These are phyloP conservation scores for Bifiguratus adelaidae DNA, from an alignment of 192 early-diverging fungal genomes.

Conservation along the genomic window DNA sequence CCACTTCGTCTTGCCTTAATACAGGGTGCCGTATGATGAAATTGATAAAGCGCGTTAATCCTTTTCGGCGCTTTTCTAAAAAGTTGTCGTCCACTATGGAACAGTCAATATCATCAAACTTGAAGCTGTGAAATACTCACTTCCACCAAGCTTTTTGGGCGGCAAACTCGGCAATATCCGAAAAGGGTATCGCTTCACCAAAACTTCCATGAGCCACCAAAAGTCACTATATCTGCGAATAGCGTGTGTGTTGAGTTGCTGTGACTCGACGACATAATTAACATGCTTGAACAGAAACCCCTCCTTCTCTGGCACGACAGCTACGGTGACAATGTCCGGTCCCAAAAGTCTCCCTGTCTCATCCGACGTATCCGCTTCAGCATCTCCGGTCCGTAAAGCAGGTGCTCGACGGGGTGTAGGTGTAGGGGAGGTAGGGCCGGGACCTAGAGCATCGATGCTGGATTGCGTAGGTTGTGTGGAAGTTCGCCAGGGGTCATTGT, in stretches of 20 bases:
- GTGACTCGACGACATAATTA: constrained; percentile 74
- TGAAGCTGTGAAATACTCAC: neutral
- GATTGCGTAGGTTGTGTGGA: neutral
- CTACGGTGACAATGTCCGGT: constrained; percentile 38
- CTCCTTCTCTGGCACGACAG: constrained; percentile 33
- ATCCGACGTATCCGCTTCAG: too few species aligned
- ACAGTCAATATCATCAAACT: neutral
- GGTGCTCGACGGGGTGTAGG: neutral
- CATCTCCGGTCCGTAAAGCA: too few species aligned
- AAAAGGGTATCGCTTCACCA: constrained; percentile 71
- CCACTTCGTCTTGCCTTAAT: constrained; percentile 45
- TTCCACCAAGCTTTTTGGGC: constrained; percentile 82
- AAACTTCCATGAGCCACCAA: constrained; percentile 72
- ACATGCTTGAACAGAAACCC: constrained; percentile 70
- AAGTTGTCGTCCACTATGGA: constrained; percentile 50
- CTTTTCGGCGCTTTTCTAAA: constrained; percentile 58
- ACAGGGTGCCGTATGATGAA: constrained; percentile 67
- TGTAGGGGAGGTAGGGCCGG: neutral
- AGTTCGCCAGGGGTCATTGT: constrained; percentile 8
- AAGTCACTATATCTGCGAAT: constrained; percentile 87
- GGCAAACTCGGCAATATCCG: constrained; percentile 74
- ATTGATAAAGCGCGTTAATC: constrained; percentile 61
- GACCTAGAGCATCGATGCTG: neutral
- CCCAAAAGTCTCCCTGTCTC: too few species aligned
- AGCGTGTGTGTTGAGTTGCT: constrained; percentile 41